Base-by-base conservation (phyloP, 495 filamentous ascomycete species). In the Astrothelium macrocarpum region DNA sequence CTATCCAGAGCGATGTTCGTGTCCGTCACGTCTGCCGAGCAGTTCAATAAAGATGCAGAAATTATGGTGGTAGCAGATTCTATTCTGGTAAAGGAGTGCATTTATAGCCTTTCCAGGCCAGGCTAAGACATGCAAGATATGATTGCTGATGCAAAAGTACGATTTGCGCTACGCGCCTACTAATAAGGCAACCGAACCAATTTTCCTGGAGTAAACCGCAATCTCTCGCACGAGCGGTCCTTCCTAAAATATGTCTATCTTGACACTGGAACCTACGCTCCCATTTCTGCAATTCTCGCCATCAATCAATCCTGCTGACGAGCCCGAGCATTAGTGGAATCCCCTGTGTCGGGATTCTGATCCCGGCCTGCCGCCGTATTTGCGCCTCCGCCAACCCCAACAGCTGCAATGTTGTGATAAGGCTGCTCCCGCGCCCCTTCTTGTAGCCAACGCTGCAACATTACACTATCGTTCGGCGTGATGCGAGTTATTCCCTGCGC, bases 351-450 rank as follows among this genome's bases (percentile, higher is more conserved):
- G 29, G 32, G 32, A 10, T 5, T 60, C 7, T 60, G 58, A n/a
- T 18, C 14, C 29, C 29, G n/a, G 18, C 2, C 20, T 32, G 20
- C 29, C 58, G 29, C 58, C 12, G 58, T 39, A 39, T 39, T 14
- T 5, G 34, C 14, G 14, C 34, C 14, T 39, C 34, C 34, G 34
- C 34, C 34, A 39, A 39, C 5, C 34, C 34, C 32, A n/a, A 61
- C 59, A 14, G 32, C 32, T 18, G 10, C 32, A 28, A 61, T 61
- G 28, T 36, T 42, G 39, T 61, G 28, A 42, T 61, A 61, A 10
- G 59, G 59, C 59, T 61, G 59, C 29, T 42, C 32, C 7, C 59
- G 59, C 59, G 29, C 39, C 12, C 32, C 39, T 31, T 61, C 59
- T n/a, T 42, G 29, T 14, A 34, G 14, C 28, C 28, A 61, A 28